Base-by-base conservation (phyloP, 2,329 filamentous ascomycete genomes). In the Neonectria neomacrospora region DNA sequence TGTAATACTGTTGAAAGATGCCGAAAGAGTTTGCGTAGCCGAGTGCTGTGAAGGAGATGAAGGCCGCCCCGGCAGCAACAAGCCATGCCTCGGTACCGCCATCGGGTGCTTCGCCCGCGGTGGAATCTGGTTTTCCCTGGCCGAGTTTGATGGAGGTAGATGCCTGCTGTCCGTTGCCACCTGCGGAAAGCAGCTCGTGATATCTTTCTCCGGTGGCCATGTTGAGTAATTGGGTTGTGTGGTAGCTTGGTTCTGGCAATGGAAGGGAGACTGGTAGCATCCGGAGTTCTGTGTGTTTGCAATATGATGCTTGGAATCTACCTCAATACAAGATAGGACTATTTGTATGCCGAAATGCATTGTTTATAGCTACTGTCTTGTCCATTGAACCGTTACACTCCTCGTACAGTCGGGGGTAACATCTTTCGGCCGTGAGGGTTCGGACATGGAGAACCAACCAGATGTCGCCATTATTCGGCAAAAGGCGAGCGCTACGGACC, bases 11-110 rank as follows among this genome's bases (percentile, higher is more conserved):
- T 57, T 80, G 77, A 54, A 84, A 82, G 5, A 80, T 73, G 16
- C 83, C 82, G 45, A 81, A 83, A 0, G 79, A 80, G 68, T 83
- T 83, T 53, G 76, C 64, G 61, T 80, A 80, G 14, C 81, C 81
- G 0, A 83, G 68, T 12, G 70, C 74, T 3, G 72, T 77, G 68
- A 83, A 82, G 58, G 81, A 77, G 23, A 77, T 70, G 20, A 64
- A 74, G 1, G 68, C 75, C 2, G 73, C 73, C 4, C 79, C 80
- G 7, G 71, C 62, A 0, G 79, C 80, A 3, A 79, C 79, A 0
- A 81, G 72, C 81, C 81, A 83, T 4, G 80, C 80, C 65, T 73
- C 51, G 23, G 78, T 11, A 28, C 80, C 77, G 14, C 77, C 75
- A 50, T 80, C 73, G 0, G 78, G 78, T 0, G 67, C 63, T 10